Percentiles rank a stretch among this genome's conserved stretches.
phyloP scores from a whole-genome alignment of 1,284 basidiomycete genomes.

The Thelephora terrestris region DNA sequence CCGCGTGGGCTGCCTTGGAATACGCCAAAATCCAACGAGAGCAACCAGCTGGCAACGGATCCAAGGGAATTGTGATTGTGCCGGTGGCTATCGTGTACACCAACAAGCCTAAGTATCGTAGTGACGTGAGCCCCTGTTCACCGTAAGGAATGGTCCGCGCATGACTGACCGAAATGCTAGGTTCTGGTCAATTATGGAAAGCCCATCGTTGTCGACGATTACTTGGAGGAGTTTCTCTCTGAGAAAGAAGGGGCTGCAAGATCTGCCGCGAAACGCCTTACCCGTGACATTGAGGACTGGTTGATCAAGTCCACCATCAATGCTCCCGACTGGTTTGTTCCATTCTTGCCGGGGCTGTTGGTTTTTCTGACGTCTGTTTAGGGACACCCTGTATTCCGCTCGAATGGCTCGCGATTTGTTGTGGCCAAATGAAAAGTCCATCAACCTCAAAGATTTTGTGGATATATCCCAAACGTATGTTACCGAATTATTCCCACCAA shows the following conservation, averaged over 20 bases:
- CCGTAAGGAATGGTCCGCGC: not conserved
- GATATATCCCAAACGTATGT: slow-evolving; percentile 78
- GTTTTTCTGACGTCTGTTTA: slow-evolving; percentile 20
- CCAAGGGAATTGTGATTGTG: slow-evolving; percentile 46
- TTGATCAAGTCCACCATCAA: slow-evolving; percentile 79
- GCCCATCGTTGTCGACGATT: slow-evolving; percentile 70
- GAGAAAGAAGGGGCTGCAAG: slow-evolving; percentile 58
- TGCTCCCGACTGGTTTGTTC: slow-evolving; percentile 79
- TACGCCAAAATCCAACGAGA: slow-evolving; percentile 72
- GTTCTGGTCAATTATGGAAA: slow-evolving; percentile 56
- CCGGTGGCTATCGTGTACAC: slow-evolving; percentile 90
- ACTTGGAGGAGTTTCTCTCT: slow-evolving; percentile 70
- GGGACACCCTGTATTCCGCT: slow-evolving; percentile 80
- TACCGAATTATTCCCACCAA: slow-evolving; percentile 2
- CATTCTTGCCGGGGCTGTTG: not conserved
- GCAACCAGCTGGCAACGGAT: slow-evolving; percentile 31
- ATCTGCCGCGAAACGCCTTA: slow-evolving; percentile 81
- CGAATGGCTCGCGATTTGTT: slow-evolving; percentile 85
- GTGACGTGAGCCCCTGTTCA: slow-evolving; percentile 40
- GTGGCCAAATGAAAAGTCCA: slow-evolving; percentile 69
- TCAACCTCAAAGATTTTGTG: slow-evolving; percentile 74
- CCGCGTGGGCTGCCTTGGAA: slow-evolving; percentile 92
- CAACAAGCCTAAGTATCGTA: slow-evolving; percentile 90
- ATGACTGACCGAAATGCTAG: slow-evolving; percentile 1
- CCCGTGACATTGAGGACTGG: slow-evolving; percentile 60